phyloP scores from a whole-genome alignment of 257 asterid genomes.

The Solanum virginianum region DNA sequence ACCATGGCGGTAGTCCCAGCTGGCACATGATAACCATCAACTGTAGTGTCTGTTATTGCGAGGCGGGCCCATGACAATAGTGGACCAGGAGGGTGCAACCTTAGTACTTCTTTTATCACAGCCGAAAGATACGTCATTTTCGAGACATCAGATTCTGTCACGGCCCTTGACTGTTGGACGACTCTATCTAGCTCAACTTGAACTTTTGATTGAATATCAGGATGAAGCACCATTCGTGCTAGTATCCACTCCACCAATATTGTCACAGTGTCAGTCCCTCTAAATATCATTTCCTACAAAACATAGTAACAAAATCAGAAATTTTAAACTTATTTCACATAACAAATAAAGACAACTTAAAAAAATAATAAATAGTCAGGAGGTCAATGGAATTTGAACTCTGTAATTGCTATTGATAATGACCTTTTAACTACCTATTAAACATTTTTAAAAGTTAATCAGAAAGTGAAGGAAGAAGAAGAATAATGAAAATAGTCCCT shows the following conservation, averaged over 20 bases:
- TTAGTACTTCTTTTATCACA: conserved; percentile 58
- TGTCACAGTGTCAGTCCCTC: conserved; percentile 83
- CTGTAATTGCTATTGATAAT: not conserved
- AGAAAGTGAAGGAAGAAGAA: not conserved
- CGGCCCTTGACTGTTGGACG: conserved; percentile 33
- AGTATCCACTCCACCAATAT: conserved; percentile 68
- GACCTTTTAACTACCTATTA: not conserved
- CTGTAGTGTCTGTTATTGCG: conserved; percentile 35
- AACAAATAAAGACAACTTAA: not conserved
- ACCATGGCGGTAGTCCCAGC: conserved; percentile 74
- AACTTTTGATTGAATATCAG: conserved; percentile 42
- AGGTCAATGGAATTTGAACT: not conserved
- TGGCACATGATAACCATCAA: conserved; percentile 64
- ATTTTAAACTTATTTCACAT: not conserved
- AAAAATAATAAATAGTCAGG: not conserved
- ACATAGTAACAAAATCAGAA: not conserved
- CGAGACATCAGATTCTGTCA: conserved; percentile 40
- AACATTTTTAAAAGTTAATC: not conserved
- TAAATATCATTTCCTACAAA: conserved; percentile 78
- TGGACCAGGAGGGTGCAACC: conserved; percentile 91
- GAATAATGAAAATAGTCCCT: not conserved
- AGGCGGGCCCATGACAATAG: conserved; percentile 83
- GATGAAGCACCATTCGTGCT: conserved; percentile 63
- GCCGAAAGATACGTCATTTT: conserved; percentile 46
- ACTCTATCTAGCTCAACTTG: conserved; percentile 54